A percentile compares a stretch with the other conserved stretches of the same genome.
phyloP scores from a whole-genome alignment of 352 stramenopile species.

The Globisporangium paroecandrum region DNA sequence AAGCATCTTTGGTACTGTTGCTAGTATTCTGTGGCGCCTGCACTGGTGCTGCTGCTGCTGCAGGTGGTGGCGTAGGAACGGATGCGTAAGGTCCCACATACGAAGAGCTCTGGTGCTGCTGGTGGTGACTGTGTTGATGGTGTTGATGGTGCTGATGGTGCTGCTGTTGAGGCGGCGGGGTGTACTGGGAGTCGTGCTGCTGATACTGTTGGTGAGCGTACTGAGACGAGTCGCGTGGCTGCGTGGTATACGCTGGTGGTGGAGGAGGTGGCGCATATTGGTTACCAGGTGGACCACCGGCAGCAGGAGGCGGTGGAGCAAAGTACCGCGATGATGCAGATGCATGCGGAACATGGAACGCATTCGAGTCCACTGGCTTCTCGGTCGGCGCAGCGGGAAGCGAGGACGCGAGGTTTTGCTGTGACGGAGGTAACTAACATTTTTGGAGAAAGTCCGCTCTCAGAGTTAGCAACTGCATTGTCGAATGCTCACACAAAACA shows the following conservation, averaged over 20 bases:
- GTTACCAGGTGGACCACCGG: neutral
- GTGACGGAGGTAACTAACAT: constrained; percentile 33
- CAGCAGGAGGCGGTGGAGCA: constrained; percentile 24
- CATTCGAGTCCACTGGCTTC: constrained; percentile 18
- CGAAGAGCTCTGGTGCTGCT: constrained; percentile 14
- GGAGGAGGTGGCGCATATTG: constrained; percentile 6
- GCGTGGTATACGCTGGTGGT: constrained; percentile 21
- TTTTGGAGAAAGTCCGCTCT: neutral
- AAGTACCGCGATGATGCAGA: constrained; percentile 21
- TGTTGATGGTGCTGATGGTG: constrained; percentile 6
- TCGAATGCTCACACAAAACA: neutral
- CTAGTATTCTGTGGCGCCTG: constrained; percentile 2
- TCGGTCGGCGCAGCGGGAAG: constrained; percentile 38
- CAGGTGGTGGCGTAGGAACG: constrained; percentile 2
- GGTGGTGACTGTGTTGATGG: constrained; percentile 2
- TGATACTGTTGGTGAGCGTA: constrained; percentile 16
- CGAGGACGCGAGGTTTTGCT: constrained; percentile 3
- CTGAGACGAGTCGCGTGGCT: constrained; percentile 5
- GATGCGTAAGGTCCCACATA: constrained; percentile 11
- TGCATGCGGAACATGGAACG: constrained; percentile 13
- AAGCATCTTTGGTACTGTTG: constrained; percentile 9
- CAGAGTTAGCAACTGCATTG: neutral
- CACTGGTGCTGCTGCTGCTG: neutral
- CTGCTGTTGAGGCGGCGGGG: constrained; percentile 17
- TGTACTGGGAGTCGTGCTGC: constrained; percentile 13